Conservation (phyloP, 805 yeast genomes). For the Metschnikowia proteae region DNA sequence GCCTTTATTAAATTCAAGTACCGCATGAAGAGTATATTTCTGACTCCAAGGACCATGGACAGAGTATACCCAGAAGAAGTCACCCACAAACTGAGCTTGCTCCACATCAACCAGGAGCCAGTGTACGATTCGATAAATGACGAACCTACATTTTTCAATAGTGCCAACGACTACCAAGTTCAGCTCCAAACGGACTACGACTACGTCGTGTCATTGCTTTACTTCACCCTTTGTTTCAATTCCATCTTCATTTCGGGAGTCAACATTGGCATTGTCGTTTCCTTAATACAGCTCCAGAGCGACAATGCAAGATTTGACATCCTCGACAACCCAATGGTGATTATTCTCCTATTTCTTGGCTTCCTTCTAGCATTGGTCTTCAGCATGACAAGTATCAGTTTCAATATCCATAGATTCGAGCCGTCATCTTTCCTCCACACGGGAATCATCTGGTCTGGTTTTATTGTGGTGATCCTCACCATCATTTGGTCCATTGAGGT, state of each 20-base stretch:
- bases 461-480: constrained; percentile 21
- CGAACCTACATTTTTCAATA: constrained; percentile 25
- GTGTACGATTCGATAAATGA: constrained; percentile 35
- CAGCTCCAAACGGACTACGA: constrained; percentile 35
- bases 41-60: constrained; percentile 4
- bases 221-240: constrained; percentile 33
- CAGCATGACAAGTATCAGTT: constrained; percentile 33
- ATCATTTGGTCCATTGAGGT: constrained; percentile 18
- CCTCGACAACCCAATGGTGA: constrained; percentile 31
- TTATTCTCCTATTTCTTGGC: constrained; percentile 30
- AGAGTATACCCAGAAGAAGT: not conserved
- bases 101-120: constrained; percentile 8
- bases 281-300: constrained; percentile 24
- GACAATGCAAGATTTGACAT: constrained; percentile 24
- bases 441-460: constrained; percentile 25
- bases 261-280: constrained; percentile 37
- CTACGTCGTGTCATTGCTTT: constrained; percentile 32
- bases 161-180: constrained; percentile 21
- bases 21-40: constrained; percentile 12
- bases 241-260: constrained; percentile 37
- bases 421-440: constrained; percentile 26
- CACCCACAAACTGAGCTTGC: constrained; percentile 1
- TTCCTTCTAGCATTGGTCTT: constrained; percentile 30
- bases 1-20: constrained; percentile 23
- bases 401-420: constrained; percentile 30